These are phyloP conservation scores for Stagonosporopsis tanaceti DNA, from an alignment of 2,329 filamentous ascomycete genomes.

Conservation along the genomic window DNA sequence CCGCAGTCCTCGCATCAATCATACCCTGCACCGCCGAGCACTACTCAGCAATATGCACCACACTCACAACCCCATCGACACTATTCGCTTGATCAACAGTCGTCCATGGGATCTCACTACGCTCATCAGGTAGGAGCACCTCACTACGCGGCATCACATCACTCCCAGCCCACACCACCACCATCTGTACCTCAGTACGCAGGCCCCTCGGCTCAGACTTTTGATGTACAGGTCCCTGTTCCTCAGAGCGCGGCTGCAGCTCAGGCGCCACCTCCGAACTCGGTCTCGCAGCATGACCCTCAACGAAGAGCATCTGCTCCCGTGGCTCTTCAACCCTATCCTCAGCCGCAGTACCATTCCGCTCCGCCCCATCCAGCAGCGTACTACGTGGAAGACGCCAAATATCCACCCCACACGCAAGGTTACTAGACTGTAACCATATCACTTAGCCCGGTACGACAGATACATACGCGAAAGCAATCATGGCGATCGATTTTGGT, in stretches of 20 bases:
- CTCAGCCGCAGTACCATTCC: conserved; percentile 29
- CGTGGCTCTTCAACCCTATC: conserved; percentile 37
- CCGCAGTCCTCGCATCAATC: conserved; percentile 33
- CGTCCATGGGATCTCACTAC: conserved; percentile 29
- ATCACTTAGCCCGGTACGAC: conserved; percentile 4
- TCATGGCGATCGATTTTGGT: conserved; percentile 24
- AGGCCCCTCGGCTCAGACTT: conserved; percentile 32
- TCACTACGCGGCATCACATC: conserved; percentile 33
- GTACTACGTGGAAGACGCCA: conserved; percentile 44
- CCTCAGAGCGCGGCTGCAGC: conserved; percentile 27
- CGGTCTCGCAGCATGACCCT: conserved; percentile 32
- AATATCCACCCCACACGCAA: conserved; percentile 28
- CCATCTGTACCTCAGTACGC: conserved; percentile 36
- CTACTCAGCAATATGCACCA: conserved; percentile 22
- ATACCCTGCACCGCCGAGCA: conserved; percentile 10
- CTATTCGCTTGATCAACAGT: conserved; percentile 31
- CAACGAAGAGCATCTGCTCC: conserved; percentile 44
- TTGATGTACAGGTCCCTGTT: conserved; percentile 33
- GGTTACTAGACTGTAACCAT: conserved; percentile 2
- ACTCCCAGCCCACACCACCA: conserved; percentile 29
- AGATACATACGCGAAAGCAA: conserved; percentile 24
- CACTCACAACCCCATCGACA: conserved; percentile 26
- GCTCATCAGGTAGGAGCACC: conserved; percentile 22
- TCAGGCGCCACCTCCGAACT: conserved; percentile 26
- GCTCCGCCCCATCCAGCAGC: conserved; percentile 34